Evolutionary conservation across 2,329 filamentous ascomycete species (phyloP).

Genomic region (Diaporthe citri): DNA sequence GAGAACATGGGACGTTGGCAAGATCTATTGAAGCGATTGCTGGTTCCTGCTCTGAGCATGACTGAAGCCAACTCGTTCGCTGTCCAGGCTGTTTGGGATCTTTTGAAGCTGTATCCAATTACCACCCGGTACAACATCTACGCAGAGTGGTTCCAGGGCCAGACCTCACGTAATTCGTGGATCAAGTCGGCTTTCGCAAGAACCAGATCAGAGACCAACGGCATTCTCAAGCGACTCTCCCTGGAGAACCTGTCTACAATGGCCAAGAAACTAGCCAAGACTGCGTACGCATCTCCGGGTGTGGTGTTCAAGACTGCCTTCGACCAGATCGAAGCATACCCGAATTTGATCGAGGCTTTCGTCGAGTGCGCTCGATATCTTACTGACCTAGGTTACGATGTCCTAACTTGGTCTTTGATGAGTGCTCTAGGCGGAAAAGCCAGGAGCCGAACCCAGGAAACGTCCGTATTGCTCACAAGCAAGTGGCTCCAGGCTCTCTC

Average conservation of each 20-base stretch:
- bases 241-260: conserved; percentile 88
- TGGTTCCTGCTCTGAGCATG: conserved; percentile 91
- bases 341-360: conserved; percentile 93
- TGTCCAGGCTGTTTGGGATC: conserved; percentile 87
- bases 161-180: conserved; percentile 80
- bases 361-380: conserved; percentile 97
- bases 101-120: conserved; percentile 83
- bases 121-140: conserved; percentile 88
- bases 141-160: conserved; percentile 89
- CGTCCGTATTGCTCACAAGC: conserved; percentile 80
- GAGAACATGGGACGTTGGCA: conserved; percentile 84
- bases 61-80: conserved; percentile 86
- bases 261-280: conserved; percentile 89
- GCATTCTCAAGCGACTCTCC: conserved; percentile 89
- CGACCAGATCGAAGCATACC: conserved; percentile 92
- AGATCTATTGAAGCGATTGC: conserved; percentile 82
- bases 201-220: conserved; percentile 82
- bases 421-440: conserved; percentile 75
- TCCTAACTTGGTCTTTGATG: conserved; percentile 92
- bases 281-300: conserved; percentile 90
- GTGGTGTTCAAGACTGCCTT: conserved; percentile 92
- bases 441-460: conserved; percentile 72
- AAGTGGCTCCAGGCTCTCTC: conserved; percentile 92
- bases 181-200: conserved; percentile 84
- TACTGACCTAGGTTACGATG: conserved; percentile 91